These are phyloP conservation scores for Mortierella alpina DNA, from an alignment of 192 early-diverging fungal species.

Conservation along the genomic window DNA sequence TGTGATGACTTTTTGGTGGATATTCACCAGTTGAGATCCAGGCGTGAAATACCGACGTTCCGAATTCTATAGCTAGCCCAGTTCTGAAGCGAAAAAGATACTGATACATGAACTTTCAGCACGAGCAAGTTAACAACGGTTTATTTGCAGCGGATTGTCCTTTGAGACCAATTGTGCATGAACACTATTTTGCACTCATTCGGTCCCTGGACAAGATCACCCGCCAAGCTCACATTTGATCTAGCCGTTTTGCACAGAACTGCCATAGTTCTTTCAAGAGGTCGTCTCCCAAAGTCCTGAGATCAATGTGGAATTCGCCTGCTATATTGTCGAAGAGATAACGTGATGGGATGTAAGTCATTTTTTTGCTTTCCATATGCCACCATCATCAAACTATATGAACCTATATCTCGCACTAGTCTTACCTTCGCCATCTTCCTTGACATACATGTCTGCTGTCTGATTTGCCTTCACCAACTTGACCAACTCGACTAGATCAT, in stretches of 20 bases:
- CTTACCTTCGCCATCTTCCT: constrained; percentile 57
- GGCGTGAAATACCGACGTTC: too few relatives aligned
- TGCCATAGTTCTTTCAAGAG: constrained; percentile 52
- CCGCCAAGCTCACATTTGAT: background rate
- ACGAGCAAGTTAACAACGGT: too few relatives aligned
- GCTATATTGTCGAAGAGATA: background rate
- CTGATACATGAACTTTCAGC: too few relatives aligned
- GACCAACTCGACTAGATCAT: constrained; percentile 53
- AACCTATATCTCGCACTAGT: background rate
- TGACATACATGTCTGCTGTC: constrained; percentile 56
- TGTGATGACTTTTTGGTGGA: too few relatives aligned
- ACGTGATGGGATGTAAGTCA: background rate
- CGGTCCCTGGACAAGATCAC: background rate
- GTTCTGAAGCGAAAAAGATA: too few relatives aligned
- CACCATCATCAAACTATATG: background rate
- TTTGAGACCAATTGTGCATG: background rate
- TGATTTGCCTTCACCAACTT: constrained; percentile 52
- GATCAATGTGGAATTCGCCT: constrained; percentile 58
- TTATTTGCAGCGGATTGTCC: too few relatives aligned
- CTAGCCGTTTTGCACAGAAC: constrained; percentile 43
- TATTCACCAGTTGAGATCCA: too few relatives aligned
- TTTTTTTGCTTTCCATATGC: background rate
- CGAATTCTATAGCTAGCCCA: too few relatives aligned
- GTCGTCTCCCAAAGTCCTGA: constrained; percentile 48
- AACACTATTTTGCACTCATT: too few relatives aligned